These are phyloP conservation scores for Phytophthora macrochlamydospora DNA, from an alignment of 352 stramenopile genomes.

Conservation along the genomic window DNA sequence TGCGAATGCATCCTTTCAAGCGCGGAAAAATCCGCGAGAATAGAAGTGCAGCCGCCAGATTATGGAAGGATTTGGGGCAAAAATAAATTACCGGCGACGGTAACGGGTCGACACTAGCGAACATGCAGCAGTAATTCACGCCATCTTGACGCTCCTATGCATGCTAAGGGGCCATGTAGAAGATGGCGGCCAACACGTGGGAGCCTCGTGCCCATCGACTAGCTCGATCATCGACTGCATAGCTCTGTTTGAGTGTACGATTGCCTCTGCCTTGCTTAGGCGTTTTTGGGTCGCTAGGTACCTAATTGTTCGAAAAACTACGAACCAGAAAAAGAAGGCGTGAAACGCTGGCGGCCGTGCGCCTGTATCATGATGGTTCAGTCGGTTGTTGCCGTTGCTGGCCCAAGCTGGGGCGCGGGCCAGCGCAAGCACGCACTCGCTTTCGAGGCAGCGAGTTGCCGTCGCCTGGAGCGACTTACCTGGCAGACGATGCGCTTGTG, in stretches of 20 bases:
- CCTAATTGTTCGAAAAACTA: neutral
- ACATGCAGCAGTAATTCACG: no score
- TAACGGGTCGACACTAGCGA: neutral
- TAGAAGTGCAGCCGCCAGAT: constrained; percentile 7
- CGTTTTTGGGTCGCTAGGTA: neutral
- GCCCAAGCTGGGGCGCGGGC: neutral
- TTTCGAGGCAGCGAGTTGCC: neutral
- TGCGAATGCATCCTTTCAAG: constrained; percentile 49
- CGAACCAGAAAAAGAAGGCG: neutral
- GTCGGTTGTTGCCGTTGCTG: neutral
- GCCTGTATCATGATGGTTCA: neutral
- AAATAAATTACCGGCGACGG: neutral
- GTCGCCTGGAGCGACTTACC: neutral
- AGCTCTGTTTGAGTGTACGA: no score
- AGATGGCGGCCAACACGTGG: no score
- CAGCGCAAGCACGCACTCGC: neutral
- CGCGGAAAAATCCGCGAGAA: constrained; percentile 32
- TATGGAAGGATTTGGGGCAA: neutral
- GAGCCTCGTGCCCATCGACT: no score
- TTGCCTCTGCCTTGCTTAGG: neutral
- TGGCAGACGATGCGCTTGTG: neutral
- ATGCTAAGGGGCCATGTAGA: no score
- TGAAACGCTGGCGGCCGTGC: neutral
- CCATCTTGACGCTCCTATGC: no score
- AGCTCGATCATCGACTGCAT: no score